Conservation (phyloP, 2,329 filamentous ascomycete genomes). For the Fusarium solani-melongenae region DNA sequence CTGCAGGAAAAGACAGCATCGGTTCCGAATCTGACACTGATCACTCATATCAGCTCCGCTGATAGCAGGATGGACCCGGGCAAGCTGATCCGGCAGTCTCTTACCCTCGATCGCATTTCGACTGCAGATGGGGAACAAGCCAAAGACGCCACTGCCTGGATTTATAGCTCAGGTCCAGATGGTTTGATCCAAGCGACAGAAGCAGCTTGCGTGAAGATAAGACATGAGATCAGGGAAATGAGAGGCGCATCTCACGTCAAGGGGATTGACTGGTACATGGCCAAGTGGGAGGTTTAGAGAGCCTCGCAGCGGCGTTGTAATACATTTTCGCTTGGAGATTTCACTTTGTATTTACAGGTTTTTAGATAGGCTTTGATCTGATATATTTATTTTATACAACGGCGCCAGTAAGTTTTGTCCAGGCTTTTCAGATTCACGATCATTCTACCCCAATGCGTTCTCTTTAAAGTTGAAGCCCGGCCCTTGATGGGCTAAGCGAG, state of each 20-base stretch:
- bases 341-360: too few species aligned
- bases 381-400: too few species aligned
- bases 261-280: slow-evolving; percentile 9
- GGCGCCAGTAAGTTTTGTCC: too few species aligned
- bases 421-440: too few species aligned
- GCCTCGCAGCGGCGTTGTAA: too few species aligned
- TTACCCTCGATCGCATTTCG: background rate
- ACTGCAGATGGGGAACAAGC: background rate
- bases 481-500: too few species aligned
- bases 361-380: too few species aligned
- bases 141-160: background rate
- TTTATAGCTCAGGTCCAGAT: slow-evolving; percentile 13
- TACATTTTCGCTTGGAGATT: too few species aligned
- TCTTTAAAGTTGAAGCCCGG: too few species aligned
- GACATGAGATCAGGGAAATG: background rate
- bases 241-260: background rate
- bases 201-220: background rate
- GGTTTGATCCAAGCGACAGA: background rate
- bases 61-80: background rate
- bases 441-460: too few species aligned
- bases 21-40: background rate
- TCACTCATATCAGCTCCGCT: slow-evolving; percentile 5
- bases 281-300: slow-evolving; percentile 11
- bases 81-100: background rate
- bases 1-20: background rate